A percentile compares a stretch with the other conserved stretches of the same genome.
These are phyloP conservation scores for Phytopythium vexans DNA, from an alignment of 352 stramenopile genomes.

Conservation along the genomic window DNA sequence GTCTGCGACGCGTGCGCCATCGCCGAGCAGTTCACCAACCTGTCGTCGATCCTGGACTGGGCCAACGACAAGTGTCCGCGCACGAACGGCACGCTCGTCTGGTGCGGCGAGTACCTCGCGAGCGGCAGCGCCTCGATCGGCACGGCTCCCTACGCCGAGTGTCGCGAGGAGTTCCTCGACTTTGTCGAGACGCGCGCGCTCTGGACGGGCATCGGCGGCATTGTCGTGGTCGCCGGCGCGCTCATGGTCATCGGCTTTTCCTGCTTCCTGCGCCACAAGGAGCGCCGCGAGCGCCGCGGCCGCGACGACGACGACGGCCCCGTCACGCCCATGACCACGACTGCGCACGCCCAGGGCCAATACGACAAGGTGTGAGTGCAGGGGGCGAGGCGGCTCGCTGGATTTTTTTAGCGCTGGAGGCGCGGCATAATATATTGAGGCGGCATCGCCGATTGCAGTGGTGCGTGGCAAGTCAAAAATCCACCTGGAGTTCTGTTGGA, in stretches of 20 bases:
- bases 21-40: constrained; percentile 58
- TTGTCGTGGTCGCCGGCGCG: constrained; percentile 32
- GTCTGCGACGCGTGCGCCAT: constrained; percentile 49
- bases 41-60: constrained; percentile 76
- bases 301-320: constrained; percentile 10
- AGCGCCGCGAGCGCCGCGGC: constrained; percentile 12
- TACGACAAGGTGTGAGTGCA: constrained; percentile 35
- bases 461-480: too few relatives aligned
- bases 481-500: too few relatives aligned
- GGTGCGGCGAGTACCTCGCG: constrained; percentile 57
- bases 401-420: too few relatives aligned
- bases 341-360: too few relatives aligned
- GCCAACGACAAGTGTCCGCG: constrained; percentile 73
- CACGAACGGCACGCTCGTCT: constrained; percentile 45
- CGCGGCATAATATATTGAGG: too few relatives aligned
- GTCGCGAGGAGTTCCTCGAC: constrained; percentile 40
- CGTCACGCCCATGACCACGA: constrained; percentile 15
- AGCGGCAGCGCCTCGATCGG: constrained; percentile 25
- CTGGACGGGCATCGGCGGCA: constrained; percentile 30
- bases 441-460: too few relatives aligned
- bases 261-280: constrained; percentile 34
- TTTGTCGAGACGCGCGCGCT: constrained; percentile 36
- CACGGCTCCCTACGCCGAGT: constrained; percentile 46
- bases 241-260: constrained; percentile 45
- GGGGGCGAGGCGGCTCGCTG: too few relatives aligned